Percentiles rank a stretch among this genome's conserved stretches.
phyloP scores from a whole-genome alignment of 805 yeast species.

The Nakazawaea ishiwadae region DNA sequence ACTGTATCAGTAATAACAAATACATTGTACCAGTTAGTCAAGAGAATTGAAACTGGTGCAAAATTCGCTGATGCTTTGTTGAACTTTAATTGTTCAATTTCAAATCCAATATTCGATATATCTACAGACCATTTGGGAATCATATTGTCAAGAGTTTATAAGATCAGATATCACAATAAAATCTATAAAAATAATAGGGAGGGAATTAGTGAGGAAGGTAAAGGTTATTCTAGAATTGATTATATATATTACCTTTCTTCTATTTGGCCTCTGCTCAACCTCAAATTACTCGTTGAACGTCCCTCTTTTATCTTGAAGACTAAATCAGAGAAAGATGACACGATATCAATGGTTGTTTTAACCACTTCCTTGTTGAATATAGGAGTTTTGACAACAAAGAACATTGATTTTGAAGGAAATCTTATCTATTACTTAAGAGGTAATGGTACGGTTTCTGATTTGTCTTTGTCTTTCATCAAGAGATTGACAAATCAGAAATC shows the following conservation, averaged over 20 bases:
- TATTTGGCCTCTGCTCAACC: constrained; percentile 18
- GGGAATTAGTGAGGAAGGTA: not conserved
- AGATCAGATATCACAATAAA: constrained; percentile 1
- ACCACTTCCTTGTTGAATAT: constrained; percentile 20
- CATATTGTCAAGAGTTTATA: constrained; percentile 7
- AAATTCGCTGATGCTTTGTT: constrained; percentile 7
- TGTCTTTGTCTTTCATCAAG: constrained; percentile 17
- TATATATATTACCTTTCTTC: constrained; percentile 7
- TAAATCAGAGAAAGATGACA: constrained; percentile 2
- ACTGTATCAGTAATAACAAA: constrained; percentile 35
- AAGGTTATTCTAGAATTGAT: constrained; percentile 1
- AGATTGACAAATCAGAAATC: constrained; percentile 8
- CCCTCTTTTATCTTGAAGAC: constrained; percentile 23
- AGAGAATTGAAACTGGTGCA: constrained; percentile 14
- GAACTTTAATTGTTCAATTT: constrained; percentile 13
- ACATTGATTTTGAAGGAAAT: constrained; percentile 8
- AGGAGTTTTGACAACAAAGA: constrained; percentile 12
- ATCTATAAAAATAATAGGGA: not conserved
- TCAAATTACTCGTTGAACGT: constrained; percentile 22
- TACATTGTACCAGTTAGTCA: constrained; percentile 29
- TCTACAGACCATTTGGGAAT: constrained; percentile 14
- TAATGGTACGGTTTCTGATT: constrained; percentile 19
- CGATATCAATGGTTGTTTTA: constrained; percentile 18
- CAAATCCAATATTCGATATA: constrained; percentile 15
- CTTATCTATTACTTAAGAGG: constrained; percentile 13